These are phyloP conservation scores for Xylaria venustula DNA, from an alignment of 495 filamentous ascomycete species.

Conservation along the genomic window DNA sequence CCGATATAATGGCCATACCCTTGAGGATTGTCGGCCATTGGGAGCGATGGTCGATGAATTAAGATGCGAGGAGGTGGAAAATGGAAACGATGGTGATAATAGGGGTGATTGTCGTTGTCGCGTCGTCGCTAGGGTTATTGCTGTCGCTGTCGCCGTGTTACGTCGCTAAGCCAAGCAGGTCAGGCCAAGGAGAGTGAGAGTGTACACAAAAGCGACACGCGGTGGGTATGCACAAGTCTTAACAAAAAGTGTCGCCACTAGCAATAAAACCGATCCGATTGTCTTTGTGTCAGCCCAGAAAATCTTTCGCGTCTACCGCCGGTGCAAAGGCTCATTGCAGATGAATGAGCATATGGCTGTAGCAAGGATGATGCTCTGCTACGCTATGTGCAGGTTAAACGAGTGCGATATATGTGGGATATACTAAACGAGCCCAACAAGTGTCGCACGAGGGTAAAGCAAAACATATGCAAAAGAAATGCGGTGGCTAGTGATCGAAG, in stretches of 20 bases:
- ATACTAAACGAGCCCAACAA: not conserved
- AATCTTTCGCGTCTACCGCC: not conserved
- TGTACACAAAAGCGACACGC: not conserved
- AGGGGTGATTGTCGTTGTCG: not conserved
- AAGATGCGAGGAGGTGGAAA: not conserved
- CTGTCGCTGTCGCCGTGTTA: no score
- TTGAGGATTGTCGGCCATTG: constrained; percentile 40
- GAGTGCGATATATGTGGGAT: not conserved
- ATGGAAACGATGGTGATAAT: not conserved
- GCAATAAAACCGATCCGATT: not conserved
- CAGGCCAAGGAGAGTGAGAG: no score
- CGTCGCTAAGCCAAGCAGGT: no score
- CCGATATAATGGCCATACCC: constrained; percentile 33
- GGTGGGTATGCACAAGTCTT: not conserved
- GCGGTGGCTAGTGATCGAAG: not conserved
- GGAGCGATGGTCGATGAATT: not conserved
- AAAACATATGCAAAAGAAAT: not conserved
- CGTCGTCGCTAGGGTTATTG: not conserved
- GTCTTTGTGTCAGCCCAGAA: constrained; percentile 1
- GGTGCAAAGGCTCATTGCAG: not conserved
- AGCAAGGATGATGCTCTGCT: not conserved
- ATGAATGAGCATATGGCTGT: not conserved
- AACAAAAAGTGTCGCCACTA: not conserved
- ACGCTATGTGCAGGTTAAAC: not conserved
- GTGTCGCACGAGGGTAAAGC: no score